Evolutionary conservation across 768 basidiomycete species (phyloP).

Genomic region (Hericium erinaceus): DNA sequence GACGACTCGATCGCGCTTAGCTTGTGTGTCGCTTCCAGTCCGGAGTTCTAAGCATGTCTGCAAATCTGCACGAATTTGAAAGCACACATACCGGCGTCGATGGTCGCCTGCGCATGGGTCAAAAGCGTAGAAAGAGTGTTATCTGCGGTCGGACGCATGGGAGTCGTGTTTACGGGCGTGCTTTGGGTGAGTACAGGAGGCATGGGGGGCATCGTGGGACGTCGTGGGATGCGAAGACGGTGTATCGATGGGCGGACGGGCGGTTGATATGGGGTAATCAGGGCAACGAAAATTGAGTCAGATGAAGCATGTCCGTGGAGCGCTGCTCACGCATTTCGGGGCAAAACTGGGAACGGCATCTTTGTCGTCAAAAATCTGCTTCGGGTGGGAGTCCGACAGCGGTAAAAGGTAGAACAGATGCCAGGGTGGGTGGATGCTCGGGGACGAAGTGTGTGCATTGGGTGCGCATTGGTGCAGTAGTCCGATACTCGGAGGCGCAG

Average conservation of each 20-base stretch:
- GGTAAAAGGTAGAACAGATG: no score
- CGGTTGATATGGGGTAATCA: no score
- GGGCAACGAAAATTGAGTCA: no score
- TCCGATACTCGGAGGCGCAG: no score
- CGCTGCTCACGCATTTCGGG: neutral
- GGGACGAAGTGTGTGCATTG: no score
- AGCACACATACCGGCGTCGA: neutral
- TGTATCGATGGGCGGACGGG: neutral
- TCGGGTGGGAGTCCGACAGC: no score
- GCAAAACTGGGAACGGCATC: neutral
- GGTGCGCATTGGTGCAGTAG: no score
- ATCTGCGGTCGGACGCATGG: neutral
- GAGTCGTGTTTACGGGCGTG: neutral
- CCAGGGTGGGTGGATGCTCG: no score
- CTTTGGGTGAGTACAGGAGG: neutral
- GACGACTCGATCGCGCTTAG: conserved; percentile 62
- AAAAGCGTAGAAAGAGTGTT: neutral
- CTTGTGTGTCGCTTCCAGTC: neutral
- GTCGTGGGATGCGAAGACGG: neutral
- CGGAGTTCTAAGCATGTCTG: neutral
- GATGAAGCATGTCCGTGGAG: conserved; percentile 8
- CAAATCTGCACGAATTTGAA: neutral
- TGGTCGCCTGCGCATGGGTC: neutral
- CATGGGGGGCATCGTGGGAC: neutral
- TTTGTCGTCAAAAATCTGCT: neutral